Percentiles rank a stretch among this genome's conserved stretches.
phyloP scores from a whole-genome alignment of 768 basidiomycete genomes.

The Gymnopilus junonius region DNA sequence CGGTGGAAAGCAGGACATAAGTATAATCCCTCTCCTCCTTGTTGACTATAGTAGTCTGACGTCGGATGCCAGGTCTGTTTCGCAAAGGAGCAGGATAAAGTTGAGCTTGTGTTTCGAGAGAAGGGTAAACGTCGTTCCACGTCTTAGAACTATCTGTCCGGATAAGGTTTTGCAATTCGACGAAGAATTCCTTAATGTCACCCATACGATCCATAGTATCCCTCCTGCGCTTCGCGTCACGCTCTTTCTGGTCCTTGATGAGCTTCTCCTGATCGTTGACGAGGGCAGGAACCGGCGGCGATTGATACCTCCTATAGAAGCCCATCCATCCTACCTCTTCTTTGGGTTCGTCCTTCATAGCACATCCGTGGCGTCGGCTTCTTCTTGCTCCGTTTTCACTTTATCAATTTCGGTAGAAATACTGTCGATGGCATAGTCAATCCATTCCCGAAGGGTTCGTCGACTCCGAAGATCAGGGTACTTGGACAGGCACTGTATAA shows the following conservation, averaged over 20 bases:
- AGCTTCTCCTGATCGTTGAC: conserved; percentile 7
- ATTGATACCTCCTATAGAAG: conserved; percentile 7
- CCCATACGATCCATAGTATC: conserved; percentile 22
- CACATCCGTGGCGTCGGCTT: not conserved
- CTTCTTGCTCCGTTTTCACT: conserved; percentile 18
- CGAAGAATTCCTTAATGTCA: conserved; percentile 36
- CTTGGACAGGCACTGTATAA: conserved; percentile 25
- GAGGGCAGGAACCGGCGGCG: not conserved
- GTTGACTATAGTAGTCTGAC: not conserved
- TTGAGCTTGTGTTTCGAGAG: conserved; percentile 18
- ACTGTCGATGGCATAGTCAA: conserved; percentile 32
- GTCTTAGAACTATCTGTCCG: conserved; percentile 42
- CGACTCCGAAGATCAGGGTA: conserved; percentile 23
- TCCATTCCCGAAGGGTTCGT: conserved; percentile 43
- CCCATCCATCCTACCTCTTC: conserved; percentile 15
- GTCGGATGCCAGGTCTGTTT: not conserved
- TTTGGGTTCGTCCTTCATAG: conserved; percentile 6
- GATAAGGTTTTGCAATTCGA: conserved; percentile 38
- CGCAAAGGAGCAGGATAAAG: not conserved
- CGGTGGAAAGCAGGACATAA: not conserved
- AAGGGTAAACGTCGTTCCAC: conserved; percentile 45
- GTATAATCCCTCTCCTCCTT: not conserved
- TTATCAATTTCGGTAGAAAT: conserved; percentile 25
- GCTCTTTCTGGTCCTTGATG: conserved; percentile 6
- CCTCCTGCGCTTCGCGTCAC: conserved; percentile 11